A percentile compares a stretch with the other conserved stretches of the same genome.
These are phyloP conservation scores for Orbilia blumenaviensis DNA, from an alignment of 2,329 filamentous ascomycete species.

Conservation along the genomic window DNA sequence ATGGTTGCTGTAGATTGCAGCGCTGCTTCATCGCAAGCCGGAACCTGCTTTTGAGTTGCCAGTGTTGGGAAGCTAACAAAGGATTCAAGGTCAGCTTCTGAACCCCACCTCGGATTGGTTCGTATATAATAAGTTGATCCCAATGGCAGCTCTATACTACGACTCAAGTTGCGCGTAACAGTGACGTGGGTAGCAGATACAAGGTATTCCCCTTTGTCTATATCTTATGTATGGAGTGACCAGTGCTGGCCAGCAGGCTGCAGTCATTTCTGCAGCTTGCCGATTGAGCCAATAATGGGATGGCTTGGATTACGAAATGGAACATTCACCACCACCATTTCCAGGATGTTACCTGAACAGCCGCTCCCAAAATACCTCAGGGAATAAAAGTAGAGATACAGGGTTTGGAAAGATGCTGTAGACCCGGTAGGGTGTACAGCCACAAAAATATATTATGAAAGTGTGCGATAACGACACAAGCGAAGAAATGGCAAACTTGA, in stretches of 20 bases:
- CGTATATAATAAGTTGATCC: background rate
- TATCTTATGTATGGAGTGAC: slow-evolving; percentile 18
- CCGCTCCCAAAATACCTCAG: background rate
- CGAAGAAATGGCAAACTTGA: background rate
- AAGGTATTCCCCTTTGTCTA: slow-evolving; percentile 1
- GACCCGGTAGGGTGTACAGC: background rate
- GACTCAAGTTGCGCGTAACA: background rate
- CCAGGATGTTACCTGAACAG: background rate
- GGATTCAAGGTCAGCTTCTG: slow-evolving; percentile 28
- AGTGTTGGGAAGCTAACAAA: slow-evolving; percentile 34
- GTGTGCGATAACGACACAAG: background rate
- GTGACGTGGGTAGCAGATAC: slow-evolving; percentile 2
- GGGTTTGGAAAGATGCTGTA: background rate
- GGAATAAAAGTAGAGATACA: background rate
- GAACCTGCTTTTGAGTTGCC: slow-evolving; percentile 34
- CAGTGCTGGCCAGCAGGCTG: too few relatives aligned
- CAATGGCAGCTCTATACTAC: background rate
- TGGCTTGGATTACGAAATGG: slow-evolving; percentile 18
- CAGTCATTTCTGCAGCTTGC: slow-evolving; percentile 27
- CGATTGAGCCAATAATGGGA: slow-evolving; percentile 25
- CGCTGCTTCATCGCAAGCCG: background rate
- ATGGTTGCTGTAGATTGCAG: background rate
- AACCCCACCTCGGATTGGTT: background rate
- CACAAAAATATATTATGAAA: background rate
- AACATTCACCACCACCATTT: background rate